Conservation (phyloP, 2,329 filamentous ascomycete genomes). For the Zymoseptoria ardabiliae region DNA sequence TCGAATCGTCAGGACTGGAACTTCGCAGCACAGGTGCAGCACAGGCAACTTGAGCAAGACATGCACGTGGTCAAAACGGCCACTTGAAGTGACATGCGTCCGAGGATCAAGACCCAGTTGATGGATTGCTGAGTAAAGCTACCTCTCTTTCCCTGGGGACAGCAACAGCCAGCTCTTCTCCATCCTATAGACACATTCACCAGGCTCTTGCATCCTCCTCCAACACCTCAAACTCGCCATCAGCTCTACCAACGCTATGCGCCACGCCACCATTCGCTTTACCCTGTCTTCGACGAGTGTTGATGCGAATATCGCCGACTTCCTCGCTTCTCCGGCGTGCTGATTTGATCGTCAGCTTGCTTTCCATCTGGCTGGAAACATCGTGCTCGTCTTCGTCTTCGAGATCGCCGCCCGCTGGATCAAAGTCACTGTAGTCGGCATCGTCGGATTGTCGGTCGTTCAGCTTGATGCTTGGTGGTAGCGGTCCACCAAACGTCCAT, state of each 20-base stretch:
- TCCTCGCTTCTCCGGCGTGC: slow-evolving; percentile 7
- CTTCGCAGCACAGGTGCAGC: too few species aligned
- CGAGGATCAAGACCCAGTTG: not conserved
- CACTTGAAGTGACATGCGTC: too few species aligned
- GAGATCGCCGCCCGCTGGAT: slow-evolving; percentile 1
- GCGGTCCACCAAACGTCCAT: slow-evolving; percentile 27
- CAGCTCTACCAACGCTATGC: not conserved
- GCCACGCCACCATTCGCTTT: not conserved
- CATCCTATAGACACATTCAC: not conserved
- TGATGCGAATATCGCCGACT: slow-evolving; percentile 15
- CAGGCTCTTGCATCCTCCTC: not conserved
- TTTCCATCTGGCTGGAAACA: slow-evolving; percentile 20
- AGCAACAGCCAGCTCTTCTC: not conserved
- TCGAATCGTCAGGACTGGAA: too few species aligned
- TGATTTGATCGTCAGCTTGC: slow-evolving; percentile 19
- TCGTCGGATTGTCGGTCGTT: slow-evolving; percentile 20
- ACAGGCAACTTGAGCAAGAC: too few species aligned
- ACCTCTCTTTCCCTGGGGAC: not conserved
- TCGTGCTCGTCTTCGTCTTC: slow-evolving; percentile 15
- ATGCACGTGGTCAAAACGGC: too few species aligned
- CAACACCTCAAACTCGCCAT: not conserved
- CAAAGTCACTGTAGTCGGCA: slow-evolving; percentile 2
- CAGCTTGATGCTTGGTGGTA: slow-evolving; percentile 23
- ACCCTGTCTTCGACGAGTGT: slow-evolving; percentile 15
- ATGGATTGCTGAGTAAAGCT: not conserved